These are phyloP conservation scores for Zygotorulaspora mrakii DNA, from an alignment of 1,139 yeast species.

Conservation along the genomic window DNA sequence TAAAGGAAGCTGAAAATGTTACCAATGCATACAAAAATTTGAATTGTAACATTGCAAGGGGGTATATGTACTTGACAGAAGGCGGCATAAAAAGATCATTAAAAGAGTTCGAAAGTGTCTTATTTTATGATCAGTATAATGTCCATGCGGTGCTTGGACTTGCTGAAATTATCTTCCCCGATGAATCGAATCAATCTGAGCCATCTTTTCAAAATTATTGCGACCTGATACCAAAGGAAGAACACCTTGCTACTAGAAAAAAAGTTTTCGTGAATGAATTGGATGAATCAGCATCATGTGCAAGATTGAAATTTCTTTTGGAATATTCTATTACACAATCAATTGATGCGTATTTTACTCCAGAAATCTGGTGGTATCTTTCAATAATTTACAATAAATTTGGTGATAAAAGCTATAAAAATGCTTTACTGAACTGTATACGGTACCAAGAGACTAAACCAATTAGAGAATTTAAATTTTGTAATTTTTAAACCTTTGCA, in stretches of 20 bases:
- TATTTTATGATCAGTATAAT: conserved; percentile 51
- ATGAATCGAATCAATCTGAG: conserved; percentile 17
- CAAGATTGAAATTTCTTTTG: conserved; percentile 59
- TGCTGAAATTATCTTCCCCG: conserved; percentile 49
- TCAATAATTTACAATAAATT: conserved; percentile 61
- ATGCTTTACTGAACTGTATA: conserved; percentile 63
- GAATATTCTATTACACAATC: conserved; percentile 52
- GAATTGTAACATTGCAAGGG: conserved; percentile 57
- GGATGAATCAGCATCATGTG: conserved; percentile 62
- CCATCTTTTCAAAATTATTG: conserved; percentile 17
- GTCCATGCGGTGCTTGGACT: conserved; percentile 65
- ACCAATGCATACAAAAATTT: conserved; percentile 30
- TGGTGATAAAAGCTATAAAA: conserved; percentile 53
- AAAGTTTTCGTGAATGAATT: conserved; percentile 41
- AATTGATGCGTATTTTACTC: conserved; percentile 50
- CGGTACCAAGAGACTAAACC: conserved; percentile 66
- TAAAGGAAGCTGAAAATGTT: conserved; percentile 62
- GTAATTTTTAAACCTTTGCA: conserved; percentile 28
- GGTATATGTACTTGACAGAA: conserved; percentile 40
- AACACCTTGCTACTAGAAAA: neutral
- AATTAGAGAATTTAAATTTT: conserved; percentile 45
- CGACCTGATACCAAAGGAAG: conserved; percentile 10
- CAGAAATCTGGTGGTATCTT: conserved; percentile 74
- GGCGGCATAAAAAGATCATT: conserved; percentile 45
- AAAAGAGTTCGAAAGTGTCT: conserved; percentile 64